Base-by-base conservation (phyloP, 2,329 filamentous ascomycete genomes). In the Aureobasidium pullulans region DNA sequence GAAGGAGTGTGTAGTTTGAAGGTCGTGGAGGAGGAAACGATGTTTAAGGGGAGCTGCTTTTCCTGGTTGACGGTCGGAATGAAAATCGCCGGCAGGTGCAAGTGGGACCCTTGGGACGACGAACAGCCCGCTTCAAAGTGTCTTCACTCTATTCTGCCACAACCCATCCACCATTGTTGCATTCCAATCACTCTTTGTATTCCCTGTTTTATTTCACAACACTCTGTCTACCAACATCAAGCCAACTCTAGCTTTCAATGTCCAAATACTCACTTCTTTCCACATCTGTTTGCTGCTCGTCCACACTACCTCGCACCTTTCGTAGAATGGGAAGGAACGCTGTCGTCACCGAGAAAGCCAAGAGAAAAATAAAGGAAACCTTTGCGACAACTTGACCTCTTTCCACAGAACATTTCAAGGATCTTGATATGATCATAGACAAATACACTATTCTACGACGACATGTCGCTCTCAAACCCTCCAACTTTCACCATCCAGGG, bases 41-140 rank as follows among this genome's bases (percentile, higher is more conserved):
- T 56, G 39, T 57, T 57, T 37, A 57, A 48, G 54, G 54, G 32
- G 54, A 37, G 39, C 29, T 57, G 52, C 32, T 57, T 57, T 57
- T 47, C 40, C 9, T 57, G 43, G 32, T 47, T 48, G 15, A 16
- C 31, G 42, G 42, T 40, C 43, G 54, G 54, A 57, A 57, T 57
- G 53, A 47, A 48, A 57, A 57, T 40, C 53, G 54, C 54, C 54
- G 54, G 54, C 52, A 56, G 52, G 40, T 57, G 54, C 52, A 46
- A 40, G 52, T 56, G 52, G 52, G 31, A 57, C 52, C 52, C 52
- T 57, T 32, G 52, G 52, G 39, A 53, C 49, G 49, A 53, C 36
- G 19, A 32, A 39, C 50, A 54, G 50, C 50, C 50, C 50, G 50
- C 50, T 54, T 43, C 50, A 54, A 39, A 53, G 50, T 43, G 37